A percentile compares a stretch with the other conserved stretches of the same genome.
These are phyloP conservation scores for Naganishia kalamii DNA, from an alignment of 768 basidiomycete species.

Conservation along the genomic window DNA sequence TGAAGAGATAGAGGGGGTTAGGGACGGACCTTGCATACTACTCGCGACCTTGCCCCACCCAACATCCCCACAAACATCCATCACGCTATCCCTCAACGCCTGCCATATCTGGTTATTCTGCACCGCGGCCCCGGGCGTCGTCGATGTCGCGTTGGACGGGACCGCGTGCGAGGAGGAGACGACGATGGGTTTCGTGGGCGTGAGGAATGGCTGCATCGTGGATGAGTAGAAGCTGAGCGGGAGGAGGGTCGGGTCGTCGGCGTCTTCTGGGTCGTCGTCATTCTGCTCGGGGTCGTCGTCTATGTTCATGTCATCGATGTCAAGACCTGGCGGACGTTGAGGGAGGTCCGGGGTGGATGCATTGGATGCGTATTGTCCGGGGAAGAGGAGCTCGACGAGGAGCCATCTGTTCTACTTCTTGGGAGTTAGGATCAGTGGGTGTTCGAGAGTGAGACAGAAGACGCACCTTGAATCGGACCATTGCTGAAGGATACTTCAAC, in stretches of 20 bases:
- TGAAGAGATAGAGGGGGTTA: background rate
- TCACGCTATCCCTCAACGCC: constrained; percentile 16
- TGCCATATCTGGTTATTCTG: constrained; percentile 24
- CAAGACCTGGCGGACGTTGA: background rate
- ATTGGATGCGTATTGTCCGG: constrained; percentile 12
- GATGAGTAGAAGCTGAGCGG: constrained; percentile 18
- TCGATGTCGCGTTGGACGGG: background rate
- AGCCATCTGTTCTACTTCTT: constrained; percentile 25
- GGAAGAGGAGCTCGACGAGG: constrained; percentile 24
- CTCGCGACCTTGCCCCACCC: constrained; percentile 24
- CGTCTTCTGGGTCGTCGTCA: constrained; percentile 3
- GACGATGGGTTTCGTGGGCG: constrained; percentile 16
- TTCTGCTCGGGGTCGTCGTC: background rate
- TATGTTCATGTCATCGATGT: background rate
- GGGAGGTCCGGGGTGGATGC: background rate
- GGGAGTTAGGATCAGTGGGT: background rate
- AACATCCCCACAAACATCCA: constrained; percentile 22
- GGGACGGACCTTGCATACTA: constrained; percentile 19
- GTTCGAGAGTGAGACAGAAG: background rate
- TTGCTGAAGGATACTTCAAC: background rate
- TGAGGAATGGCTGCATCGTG: constrained; percentile 8
- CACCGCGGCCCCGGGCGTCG: background rate
- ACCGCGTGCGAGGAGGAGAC: constrained; percentile 1
- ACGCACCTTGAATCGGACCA: constrained; percentile 24
- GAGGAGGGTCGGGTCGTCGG: constrained; percentile 13